Base-by-base conservation (phyloP, 148 eudicot genomes). In the Cornus florida region DNA sequence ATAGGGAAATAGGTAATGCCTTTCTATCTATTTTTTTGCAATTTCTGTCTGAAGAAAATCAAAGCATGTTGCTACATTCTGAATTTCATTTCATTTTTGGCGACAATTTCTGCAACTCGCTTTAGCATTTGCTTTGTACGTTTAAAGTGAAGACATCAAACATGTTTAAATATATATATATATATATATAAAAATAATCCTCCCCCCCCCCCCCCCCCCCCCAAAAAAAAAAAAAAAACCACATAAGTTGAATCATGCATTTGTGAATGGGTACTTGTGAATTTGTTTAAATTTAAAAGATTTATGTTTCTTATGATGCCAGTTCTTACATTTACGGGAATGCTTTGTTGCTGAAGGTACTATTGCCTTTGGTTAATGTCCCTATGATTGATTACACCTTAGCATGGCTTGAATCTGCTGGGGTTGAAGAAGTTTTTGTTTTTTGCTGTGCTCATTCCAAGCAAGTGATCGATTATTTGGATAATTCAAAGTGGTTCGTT, bases 351-450 rank as follows among this genome's bases (percentile, higher is more conserved):
- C 84, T 87, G 78, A 84, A 95, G 97, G 99, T 92, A 76, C 93
- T 95, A 16, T 81, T 95, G 60, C 97, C 99, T 57, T 81, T 95
- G 80, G 97, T 88, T 75, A 94, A 93, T 72, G 84, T 82, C 60
- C 99, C 99, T 28, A 93, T 95, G 99, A 95, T 95, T 56, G 97
- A 93, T 76, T 95, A 93, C 82, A 89, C 99, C 79, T 86, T 95
- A 78, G 88, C 97, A 19, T 95, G 99, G 99, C 99, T 95, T 79
- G 99, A 95, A 79, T 90, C 94, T 73, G 94, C 97, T 73, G 99
- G 92, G 56, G 90, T 95, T 64, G 95, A 92, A 82, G 99, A 95
- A 87, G 97, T 93, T 73, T 92, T 88, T 75, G 99, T 95, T 59
- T 92, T 95, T 70, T 95, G 99, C 82, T 95, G 97, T 79, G 97